These are phyloP conservation scores for Zygosaccharomyces siamensis DNA, from an alignment of 805 yeast genomes.

Conservation along the genomic window DNA sequence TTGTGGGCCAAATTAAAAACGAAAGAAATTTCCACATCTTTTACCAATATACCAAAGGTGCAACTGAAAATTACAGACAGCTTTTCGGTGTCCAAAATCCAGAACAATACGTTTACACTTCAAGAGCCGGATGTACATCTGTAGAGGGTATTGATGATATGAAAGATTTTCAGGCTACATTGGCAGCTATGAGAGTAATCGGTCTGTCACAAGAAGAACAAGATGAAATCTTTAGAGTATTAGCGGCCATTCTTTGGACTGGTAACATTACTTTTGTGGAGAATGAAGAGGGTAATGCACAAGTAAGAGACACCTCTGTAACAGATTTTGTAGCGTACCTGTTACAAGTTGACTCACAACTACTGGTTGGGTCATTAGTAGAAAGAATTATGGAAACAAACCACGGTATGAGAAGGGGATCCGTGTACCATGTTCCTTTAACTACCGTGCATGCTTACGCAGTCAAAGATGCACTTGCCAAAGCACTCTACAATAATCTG, in stretches of 20 bases:
- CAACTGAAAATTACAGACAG: constrained; percentile 78
- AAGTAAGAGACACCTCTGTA: constrained; percentile 80
- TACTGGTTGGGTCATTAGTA: constrained; percentile 60
- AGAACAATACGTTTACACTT: constrained; percentile 85
- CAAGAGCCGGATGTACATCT: constrained; percentile 75
- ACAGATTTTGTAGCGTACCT: constrained; percentile 91
- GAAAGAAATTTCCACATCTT: constrained; percentile 97
- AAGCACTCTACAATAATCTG: constrained; percentile 84
- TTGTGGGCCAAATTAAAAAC: constrained; percentile 86
- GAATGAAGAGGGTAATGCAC: constrained; percentile 81
- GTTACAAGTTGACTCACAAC: constrained; percentile 68
- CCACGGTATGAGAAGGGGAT: constrained; percentile 86
- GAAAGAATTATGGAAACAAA: constrained; percentile 86
- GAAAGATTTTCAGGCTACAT: constrained; percentile 72
- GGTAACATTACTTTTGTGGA: constrained; percentile 87
- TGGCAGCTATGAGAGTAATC: constrained; percentile 81
- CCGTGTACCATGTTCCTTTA: constrained; percentile 89
- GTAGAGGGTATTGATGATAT: constrained; percentile 85
- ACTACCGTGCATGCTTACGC: constrained; percentile 91
- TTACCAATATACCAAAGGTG: constrained; percentile 91
- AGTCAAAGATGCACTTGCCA: constrained; percentile 91
- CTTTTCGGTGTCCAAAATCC: constrained; percentile 89
- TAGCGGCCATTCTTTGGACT: constrained; percentile 87
- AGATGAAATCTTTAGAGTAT: constrained; percentile 79
- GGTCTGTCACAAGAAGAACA: constrained; percentile 81